A percentile compares a stretch with the other conserved stretches of the same genome.
These are phyloP conservation scores for Solanum etuberosum DNA, from an alignment of 257 asterid genomes.

Conservation along the genomic window DNA sequence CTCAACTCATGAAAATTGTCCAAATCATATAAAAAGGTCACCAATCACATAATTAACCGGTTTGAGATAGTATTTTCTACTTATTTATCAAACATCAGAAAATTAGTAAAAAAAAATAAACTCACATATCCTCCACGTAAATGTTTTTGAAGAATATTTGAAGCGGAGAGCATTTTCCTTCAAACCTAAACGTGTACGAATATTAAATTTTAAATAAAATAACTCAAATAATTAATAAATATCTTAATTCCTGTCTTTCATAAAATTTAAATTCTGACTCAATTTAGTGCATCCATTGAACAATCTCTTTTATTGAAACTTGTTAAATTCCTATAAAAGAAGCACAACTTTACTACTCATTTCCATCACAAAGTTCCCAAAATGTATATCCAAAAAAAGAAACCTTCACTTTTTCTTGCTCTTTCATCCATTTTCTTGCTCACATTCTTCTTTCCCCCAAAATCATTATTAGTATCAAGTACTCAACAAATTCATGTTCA, in stretches of 20 bases:
- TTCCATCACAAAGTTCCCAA: neutral
- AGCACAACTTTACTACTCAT: neutral
- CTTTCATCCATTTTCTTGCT: neutral
- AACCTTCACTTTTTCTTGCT: neutral
- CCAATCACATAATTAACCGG: too few species aligned
- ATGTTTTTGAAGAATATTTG: neutral
- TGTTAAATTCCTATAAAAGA: neutral
- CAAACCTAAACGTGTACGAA: neutral
- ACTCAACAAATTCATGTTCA: constrained; percentile 23
- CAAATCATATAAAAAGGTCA: too few species aligned
- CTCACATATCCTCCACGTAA: too few species aligned
- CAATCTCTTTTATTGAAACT: neutral
- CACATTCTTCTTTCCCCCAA: neutral
- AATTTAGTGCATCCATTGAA: fast-evolving
- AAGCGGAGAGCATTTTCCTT: neutral
- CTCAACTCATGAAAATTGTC: neutral
- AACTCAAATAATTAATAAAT: fast-evolving
- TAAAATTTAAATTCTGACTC: too few species aligned
- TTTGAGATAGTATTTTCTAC: neutral
- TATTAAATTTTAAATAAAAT: too few species aligned
- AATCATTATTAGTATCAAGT: neutral
- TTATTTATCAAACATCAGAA: neutral
- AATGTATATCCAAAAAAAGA: neutral
- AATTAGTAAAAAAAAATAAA: too few species aligned
- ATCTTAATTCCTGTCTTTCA: fast-evolving